Base-by-base conservation (phyloP, 305 asterid species). In the Ruellia speciosa region DNA sequence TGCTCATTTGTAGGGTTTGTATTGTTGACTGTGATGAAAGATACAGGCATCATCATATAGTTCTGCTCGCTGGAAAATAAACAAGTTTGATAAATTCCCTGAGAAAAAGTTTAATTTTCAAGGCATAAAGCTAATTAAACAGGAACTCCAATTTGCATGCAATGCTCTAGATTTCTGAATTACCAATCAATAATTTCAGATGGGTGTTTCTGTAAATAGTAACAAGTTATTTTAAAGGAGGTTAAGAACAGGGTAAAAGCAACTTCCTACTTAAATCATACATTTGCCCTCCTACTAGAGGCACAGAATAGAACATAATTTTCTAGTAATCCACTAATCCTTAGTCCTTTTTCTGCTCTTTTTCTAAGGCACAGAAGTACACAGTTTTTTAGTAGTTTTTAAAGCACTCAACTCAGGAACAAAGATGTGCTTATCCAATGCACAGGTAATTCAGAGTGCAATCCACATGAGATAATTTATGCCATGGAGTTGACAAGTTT, bases 1-100 rank as follows among this genome's bases (percentile, higher is more conserved):
- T 59, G 60, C 57, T 60, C 68, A 49, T 72, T 70, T 52, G 54
- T 54, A 59, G 64, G 66, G 72, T 77, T 69, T 66, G 74, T 58
- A 33, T 77, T 71, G 52, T 77, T 65, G 72, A 92, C 64, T 58
- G 80, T 81, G 74, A 92, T 79, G 76, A 79, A 88, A 59, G 96
- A 92, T 49, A 77, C 81, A 67, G 95, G 82, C 56, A 69, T 74
- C 82, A 81, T 63, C 84, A 70, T 72, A 71, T 75, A 81, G 69
- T 74, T 76, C 58, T 77, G 76, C 73, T 64, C 79, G 49, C 64
- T 81, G 56, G 94, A 88, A 82, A 60, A 14, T 9, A 69, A 49
- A 40, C 59, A 54, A n/a, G 50, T 45, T 15, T 18, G 20, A 53
- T 58, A 49, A 59, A 58, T 62, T 55, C 47, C 56, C 56, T 48